Conservation (phyloP, 1,139 yeast genomes). For the Geotrichum australiense region DNA sequence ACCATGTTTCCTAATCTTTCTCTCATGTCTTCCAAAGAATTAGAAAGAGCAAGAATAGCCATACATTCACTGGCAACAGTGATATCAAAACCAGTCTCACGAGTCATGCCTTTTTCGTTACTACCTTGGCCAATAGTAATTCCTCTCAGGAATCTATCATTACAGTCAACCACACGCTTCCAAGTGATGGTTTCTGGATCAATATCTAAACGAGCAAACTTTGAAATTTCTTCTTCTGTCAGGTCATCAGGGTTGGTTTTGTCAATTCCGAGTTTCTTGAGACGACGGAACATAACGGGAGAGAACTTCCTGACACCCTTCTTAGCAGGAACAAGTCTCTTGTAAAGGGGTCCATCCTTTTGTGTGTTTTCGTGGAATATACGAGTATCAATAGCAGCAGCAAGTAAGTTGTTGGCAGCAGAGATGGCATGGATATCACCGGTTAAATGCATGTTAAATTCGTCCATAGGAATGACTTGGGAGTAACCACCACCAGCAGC, state of each 20-base stretch:
- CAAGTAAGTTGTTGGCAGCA: slow-evolving; percentile 89
- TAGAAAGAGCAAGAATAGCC: slow-evolving; percentile 93
- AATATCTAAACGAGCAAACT: slow-evolving; percentile 81
- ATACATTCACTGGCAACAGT: slow-evolving; percentile 96
- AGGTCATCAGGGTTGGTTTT: slow-evolving; percentile 78
- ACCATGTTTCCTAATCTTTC: slow-evolving; percentile 88
- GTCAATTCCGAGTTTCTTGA: slow-evolving; percentile 71
- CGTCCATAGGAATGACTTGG: slow-evolving; percentile 99
- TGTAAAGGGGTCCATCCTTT: slow-evolving; percentile 78
- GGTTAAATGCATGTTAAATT: slow-evolving; percentile 94
- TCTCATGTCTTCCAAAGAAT: slow-evolving; percentile 78
- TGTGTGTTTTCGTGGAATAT: slow-evolving; percentile 97
- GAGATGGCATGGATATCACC: slow-evolving; percentile 98
- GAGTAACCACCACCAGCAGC: slow-evolving; percentile 99
- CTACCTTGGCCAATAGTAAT: slow-evolving; percentile 91
- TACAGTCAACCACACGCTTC: slow-evolving; percentile 95
- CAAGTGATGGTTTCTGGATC: slow-evolving; percentile 93
- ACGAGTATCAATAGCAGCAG: slow-evolving; percentile 97
- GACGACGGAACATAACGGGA: slow-evolving; percentile 68
- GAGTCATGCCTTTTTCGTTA: slow-evolving; percentile 84
- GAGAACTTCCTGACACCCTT: slow-evolving; percentile 78
- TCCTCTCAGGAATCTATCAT: slow-evolving; percentile 88
- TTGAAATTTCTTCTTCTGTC: slow-evolving; percentile 67
- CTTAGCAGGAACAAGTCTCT: slow-evolving; percentile 79
- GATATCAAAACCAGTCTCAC: slow-evolving; percentile 92